These are phyloP conservation scores for Hypoxylon sp. DNA, from an alignment of 2,329 filamentous ascomycete species.

Conservation along the genomic window DNA sequence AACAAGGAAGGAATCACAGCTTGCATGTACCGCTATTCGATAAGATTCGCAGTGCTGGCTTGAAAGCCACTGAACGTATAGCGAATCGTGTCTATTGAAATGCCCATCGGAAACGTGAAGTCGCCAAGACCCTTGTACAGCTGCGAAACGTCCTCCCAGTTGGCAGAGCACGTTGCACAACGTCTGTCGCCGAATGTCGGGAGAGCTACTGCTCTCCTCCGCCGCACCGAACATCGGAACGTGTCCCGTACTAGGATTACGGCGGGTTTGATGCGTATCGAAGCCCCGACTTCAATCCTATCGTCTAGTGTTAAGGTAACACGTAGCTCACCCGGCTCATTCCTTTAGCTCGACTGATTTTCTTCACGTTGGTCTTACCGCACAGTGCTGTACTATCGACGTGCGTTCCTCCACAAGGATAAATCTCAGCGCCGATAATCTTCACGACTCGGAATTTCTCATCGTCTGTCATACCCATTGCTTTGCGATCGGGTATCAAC, in stretches of 20 bases:
- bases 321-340: slow-evolving; percentile 70
- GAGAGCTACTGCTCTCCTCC: background rate
- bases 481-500: slow-evolving; percentile 66
- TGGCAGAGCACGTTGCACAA: slow-evolving; percentile 17
- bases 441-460: slow-evolving; percentile 77
- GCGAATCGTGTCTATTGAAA: slow-evolving; percentile 23
- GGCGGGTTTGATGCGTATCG: background rate
- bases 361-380: slow-evolving; percentile 75
- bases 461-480: slow-evolving; percentile 58
- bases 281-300: background rate
- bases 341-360: slow-evolving; percentile 76
- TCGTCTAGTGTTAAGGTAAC: slow-evolving; percentile 44
- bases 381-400: slow-evolving; percentile 72
- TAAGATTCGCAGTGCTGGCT: slow-evolving; percentile 20
- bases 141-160: slow-evolving; percentile 6
- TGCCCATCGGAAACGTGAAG: slow-evolving; percentile 7
- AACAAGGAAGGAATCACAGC: slow-evolving; percentile 9
- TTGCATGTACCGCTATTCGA: slow-evolving; percentile 17
- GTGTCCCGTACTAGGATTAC: slow-evolving; percentile 5
- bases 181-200: slow-evolving; percentile 11
- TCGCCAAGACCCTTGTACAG: slow-evolving; percentile 23
- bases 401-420: slow-evolving; percentile 84
- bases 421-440: slow-evolving; percentile 77
- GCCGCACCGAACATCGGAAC: slow-evolving; percentile 13
- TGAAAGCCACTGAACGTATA: background rate